Evolutionary conservation across 139 green algal genomes (phyloP), one percentile per base, ranked within the genome.

Genomic region (Chlorella sorokiniana): DNA sequence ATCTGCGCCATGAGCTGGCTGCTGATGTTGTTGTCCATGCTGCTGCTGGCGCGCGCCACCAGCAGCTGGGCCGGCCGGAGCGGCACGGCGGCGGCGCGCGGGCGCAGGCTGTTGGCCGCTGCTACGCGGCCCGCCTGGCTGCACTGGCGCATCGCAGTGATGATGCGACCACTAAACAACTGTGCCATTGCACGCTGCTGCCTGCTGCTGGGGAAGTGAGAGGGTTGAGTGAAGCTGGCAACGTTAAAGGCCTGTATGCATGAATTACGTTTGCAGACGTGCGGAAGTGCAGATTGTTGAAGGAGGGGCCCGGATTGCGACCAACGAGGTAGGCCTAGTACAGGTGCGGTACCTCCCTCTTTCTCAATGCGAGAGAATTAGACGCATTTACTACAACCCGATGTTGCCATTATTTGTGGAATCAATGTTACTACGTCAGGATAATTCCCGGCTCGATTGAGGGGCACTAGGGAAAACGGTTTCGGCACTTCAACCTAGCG

Each of bases 1-100:
- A 88, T 89, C 38, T 62, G 44, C 40, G 77, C 62, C 25, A 86
- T 86, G 23, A 88, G 72, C 54, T 75, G 37, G 48, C 44, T 69
- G 56, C 56, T 81, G 69, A 88, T 88, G 64, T 69, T 72, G 31
- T 81, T 77, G 35, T 51, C 79, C 51, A 79, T 64, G 31, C 63
- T 69, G 67, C 74, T 83, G 54, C 41, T 59, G 1, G 65, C 76
- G 25, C 79, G 40, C 20, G 40, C 33, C 2, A 42, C n/a, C 14
- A 76, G 14, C 40, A 33, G 63, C 42, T 44, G 42, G 33, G 54
- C 64, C 14, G 44, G 51, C 44, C 70, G 70, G n/a, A 14, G 31
- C 6, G 72, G 33, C 72, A 40, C 35, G 35, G 51, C 20, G 41
- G 44, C 44, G n/a, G 70, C 70, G 29, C 44, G 6, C 70, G n/a